Evolutionary conservation across 2,329 filamentous ascomycete genomes (phyloP).

Genomic region (Helminthosporium solani): DNA sequence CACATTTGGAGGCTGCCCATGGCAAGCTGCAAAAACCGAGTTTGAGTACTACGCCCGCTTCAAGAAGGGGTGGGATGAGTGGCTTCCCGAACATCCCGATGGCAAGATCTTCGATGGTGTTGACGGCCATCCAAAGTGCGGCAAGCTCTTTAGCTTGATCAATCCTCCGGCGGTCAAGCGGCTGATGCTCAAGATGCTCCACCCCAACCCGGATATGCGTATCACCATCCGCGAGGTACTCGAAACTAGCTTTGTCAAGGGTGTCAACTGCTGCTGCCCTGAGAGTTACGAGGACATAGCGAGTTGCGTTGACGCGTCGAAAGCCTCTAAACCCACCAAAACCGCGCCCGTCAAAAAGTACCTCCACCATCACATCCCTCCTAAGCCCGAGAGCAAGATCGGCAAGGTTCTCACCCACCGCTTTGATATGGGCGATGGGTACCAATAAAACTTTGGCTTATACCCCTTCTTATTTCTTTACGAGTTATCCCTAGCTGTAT

Average conservation of each 20-base stretch:
- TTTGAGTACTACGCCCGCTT: slow-evolving; percentile 64
- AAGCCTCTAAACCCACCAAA: slow-evolving; percentile 24
- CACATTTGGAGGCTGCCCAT: slow-evolving; percentile 70
- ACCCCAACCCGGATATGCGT: slow-evolving; percentile 72
- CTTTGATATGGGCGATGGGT: slow-evolving; percentile 44
- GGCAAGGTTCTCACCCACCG: slow-evolving; percentile 39
- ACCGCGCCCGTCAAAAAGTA: slow-evolving; percentile 40
- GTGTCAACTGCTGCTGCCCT: slow-evolving; percentile 75
- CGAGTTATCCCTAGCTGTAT: neutral
- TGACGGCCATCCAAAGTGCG: slow-evolving; percentile 63
- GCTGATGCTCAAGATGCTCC: slow-evolving; percentile 76
- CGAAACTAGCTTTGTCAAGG: slow-evolving; percentile 70
- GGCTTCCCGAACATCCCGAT: slow-evolving; percentile 59
- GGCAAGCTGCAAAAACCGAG: slow-evolving; percentile 64
- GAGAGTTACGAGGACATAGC: slow-evolving; percentile 67
- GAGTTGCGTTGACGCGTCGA: slow-evolving; percentile 60
- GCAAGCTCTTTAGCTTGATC: slow-evolving; percentile 66
- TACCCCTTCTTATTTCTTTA: neutral
- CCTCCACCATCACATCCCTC: slow-evolving; percentile 47
- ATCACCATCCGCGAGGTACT: slow-evolving; percentile 69
- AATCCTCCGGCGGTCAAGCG: slow-evolving; percentile 65
- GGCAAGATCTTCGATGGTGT: slow-evolving; percentile 54
- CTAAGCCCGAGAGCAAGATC: slow-evolving; percentile 40
- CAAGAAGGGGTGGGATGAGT: slow-evolving; percentile 67
- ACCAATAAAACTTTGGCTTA: neutral